Base-by-base conservation (phyloP, 1,284 basidiomycete genomes). In the Cryptococcus floricola region DNA sequence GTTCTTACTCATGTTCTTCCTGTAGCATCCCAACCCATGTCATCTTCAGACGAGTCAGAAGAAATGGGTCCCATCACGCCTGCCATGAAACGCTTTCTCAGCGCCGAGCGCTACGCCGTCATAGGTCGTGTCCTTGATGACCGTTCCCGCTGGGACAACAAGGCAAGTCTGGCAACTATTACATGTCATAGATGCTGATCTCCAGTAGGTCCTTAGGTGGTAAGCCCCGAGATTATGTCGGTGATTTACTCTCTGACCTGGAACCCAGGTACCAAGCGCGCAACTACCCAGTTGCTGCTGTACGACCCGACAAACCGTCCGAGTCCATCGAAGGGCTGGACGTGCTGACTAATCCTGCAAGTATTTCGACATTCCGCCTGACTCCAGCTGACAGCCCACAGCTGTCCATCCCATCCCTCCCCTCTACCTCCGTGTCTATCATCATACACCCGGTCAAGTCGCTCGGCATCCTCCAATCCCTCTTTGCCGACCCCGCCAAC, bases 371-470 rank as follows among this genome's bases (percentile, higher is more conserved):
- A 89, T 7, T 61, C 85, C 48, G 64, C 77, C 53, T 82, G 4
- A 9, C 46, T 28, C 46, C 65, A 87, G 46, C 43, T 41, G 38
- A 73, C 73, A 42, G 9, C 7, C 41, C 16, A 42, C 79, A 91
- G 60, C 69, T 78, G 5, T 81, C 85, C 39, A 81, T 92, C n/a
- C 70, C 82, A 16, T 77, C 78, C 42, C 87, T 89, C 3, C 69
- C 79, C 3, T 78, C 85, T 59, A 93, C 90, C 0, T 86, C 87
- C 10, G 79, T 93, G 57, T 88, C 87, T 64, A 83, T 92, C 60
- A 83, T 93, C 68, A 91, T 89, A 5, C 83, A 85, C 49, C 82
- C 87, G 23, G 83, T 83, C 76, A 84, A 86, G 39, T 67, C 65
- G 23, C 50, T 71, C 18, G 44, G 52, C 4, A 64, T 76, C 50